A percentile compares a stretch with the other conserved stretches of the same genome.
These are phyloP conservation scores for Malus hybrid DNA, from an alignment of 331 rosid species.

Conservation along the genomic window DNA sequence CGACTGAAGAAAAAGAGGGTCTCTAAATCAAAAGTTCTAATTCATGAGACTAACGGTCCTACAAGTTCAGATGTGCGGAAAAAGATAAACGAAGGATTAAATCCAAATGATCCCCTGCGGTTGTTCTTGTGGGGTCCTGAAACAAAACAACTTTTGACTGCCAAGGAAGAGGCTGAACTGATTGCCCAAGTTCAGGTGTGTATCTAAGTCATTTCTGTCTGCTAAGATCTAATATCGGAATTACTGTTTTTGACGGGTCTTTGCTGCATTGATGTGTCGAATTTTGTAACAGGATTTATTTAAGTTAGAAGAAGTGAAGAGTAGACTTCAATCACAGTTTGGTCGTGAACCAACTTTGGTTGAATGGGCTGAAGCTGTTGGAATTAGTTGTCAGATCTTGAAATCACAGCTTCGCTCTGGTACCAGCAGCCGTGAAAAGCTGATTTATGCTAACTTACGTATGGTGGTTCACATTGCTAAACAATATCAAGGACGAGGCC, in stretches of 20 bases:
- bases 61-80: conserved; percentile 29
- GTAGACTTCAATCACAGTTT: conserved; percentile 64
- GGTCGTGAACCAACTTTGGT: conserved; percentile 66
- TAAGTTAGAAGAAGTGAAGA: conserved; percentile 51
- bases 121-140: conserved; percentile 60
- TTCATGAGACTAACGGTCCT: conserved; percentile 24
- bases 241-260: conserved; percentile 10
- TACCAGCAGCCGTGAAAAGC: conserved; percentile 53
- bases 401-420: conserved; percentile 40
- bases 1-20: conserved; percentile 46
- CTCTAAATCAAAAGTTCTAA: conserved; percentile 29
- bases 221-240: background rate
- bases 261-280: conserved; percentile 19
- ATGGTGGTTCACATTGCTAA: conserved; percentile 81
- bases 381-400: conserved; percentile 42
- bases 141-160: conserved; percentile 65
- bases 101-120: conserved; percentile 50
- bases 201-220: conserved; percentile 7
- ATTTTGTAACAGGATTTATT: conserved; percentile 48
- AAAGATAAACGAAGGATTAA: conserved; percentile 38
- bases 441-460: conserved; percentile 64
- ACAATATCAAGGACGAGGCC: conserved; percentile 72
- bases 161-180: conserved; percentile 60
- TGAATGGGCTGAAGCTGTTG: conserved; percentile 88
- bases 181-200: conserved; percentile 61